Conservation (phyloP, 352 stramenopile species). For the Pythium sukuiense region DNA sequence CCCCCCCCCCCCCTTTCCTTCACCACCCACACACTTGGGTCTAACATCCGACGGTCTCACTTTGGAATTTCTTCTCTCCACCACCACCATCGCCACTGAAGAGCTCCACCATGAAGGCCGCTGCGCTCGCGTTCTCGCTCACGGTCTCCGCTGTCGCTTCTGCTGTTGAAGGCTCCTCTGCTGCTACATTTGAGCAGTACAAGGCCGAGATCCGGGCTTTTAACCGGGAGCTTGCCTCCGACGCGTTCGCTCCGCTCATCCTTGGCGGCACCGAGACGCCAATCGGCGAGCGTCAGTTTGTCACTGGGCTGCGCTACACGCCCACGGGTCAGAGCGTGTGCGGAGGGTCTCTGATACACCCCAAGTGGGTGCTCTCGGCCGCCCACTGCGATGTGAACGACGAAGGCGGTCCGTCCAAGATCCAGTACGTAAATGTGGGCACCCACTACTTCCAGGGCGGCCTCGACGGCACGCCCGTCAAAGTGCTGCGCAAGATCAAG, state of each 20-base stretch:
- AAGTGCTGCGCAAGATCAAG: conserved; percentile 26
- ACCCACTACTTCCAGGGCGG: conserved; percentile 20
- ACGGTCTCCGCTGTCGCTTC: conserved; percentile 1
- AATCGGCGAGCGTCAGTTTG: conserved; percentile 8
- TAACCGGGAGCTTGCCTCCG: neutral
- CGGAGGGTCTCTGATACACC: conserved; percentile 32
- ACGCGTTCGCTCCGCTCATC: conserved; percentile 22
- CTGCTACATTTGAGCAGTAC: conserved; percentile 1
- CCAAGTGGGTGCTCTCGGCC: conserved; percentile 34
- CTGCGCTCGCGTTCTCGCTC: neutral
- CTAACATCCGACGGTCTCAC: too few relatives aligned
- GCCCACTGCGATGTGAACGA: conserved; percentile 27
- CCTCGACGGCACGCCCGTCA: conserved; percentile 11
- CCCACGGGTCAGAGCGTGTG: conserved; percentile 23
- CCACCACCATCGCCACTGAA: neutral
- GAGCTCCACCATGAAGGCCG: conserved; percentile 11
- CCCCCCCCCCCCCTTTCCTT: too few relatives aligned
- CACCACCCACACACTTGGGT: neutral
- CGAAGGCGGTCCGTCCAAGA: conserved; percentile 1
- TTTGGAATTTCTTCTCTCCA: neutral
- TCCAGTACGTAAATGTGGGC: conserved; percentile 20
- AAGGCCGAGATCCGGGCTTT: neutral
- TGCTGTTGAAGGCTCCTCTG: neutral
- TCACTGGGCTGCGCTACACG: conserved; percentile 13
- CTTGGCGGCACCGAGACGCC: conserved; percentile 21